phyloP scores from a whole-genome alignment of 352 stramenopile genomes.

The Pythium chondricola region DNA sequence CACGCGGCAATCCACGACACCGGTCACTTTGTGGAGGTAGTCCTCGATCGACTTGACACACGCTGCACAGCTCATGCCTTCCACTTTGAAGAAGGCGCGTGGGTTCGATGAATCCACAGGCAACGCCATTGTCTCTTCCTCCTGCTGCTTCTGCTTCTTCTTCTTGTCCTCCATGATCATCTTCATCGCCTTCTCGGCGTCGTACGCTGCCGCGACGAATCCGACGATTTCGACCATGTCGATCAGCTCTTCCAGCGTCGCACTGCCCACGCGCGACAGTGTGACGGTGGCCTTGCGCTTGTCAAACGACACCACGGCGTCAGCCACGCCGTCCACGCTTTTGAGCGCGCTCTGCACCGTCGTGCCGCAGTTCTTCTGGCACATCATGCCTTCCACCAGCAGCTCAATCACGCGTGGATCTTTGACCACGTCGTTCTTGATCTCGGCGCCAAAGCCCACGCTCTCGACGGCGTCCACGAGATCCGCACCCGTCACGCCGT shows the following conservation, averaged over 20 bases:
- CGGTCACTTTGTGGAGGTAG: conserved; percentile 45
- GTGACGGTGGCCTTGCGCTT: conserved; percentile 59
- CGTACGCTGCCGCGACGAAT: conserved; percentile 52
- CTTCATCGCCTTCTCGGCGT: conserved; percentile 43
- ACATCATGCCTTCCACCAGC: conserved; percentile 92
- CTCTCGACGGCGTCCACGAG: conserved; percentile 72
- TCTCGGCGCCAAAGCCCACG: conserved; percentile 65
- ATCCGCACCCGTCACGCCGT: conserved; percentile 29
- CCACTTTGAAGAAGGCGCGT: conserved; percentile 72
- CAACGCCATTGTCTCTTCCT: conserved; percentile 28
- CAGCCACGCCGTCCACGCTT: conserved; percentile 65
- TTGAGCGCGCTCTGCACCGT: conserved; percentile 84
- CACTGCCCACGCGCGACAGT: conserved; percentile 33
- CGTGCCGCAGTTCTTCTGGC: conserved; percentile 93
- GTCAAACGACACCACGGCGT: conserved; percentile 67
- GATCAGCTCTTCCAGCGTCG: conserved; percentile 55
- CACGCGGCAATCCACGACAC: conserved; percentile 74
- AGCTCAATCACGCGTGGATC: conserved; percentile 43
- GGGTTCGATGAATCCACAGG: conserved; percentile 43
- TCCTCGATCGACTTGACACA: conserved; percentile 87
- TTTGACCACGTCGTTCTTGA: conserved; percentile 17
- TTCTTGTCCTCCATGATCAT: conserved; percentile 44
- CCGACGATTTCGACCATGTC: conserved; percentile 78
- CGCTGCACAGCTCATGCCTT: conserved; percentile 84
- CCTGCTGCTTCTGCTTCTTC: conserved; percentile 18